Conservation (phyloP, 2,329 filamentous ascomycete species). For the Sporothrix luriei region DNA sequence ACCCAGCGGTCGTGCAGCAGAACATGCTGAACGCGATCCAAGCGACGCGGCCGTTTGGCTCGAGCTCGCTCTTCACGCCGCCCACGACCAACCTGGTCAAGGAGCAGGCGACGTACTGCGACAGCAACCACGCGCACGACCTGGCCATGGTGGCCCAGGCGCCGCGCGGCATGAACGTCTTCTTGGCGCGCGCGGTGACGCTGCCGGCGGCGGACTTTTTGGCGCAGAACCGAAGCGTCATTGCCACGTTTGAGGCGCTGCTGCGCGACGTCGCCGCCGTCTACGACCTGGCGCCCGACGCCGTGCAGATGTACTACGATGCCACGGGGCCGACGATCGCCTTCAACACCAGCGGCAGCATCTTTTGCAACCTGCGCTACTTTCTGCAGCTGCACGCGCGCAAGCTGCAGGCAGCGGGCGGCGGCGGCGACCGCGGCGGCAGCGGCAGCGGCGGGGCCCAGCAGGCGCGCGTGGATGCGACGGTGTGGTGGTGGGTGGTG, state of each 20-base stretch:
- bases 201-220: conserved; percentile 61
- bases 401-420: conserved; percentile 43
- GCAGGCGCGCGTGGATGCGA: conserved; percentile 46
- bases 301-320: conserved; percentile 87
- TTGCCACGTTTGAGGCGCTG: conserved; percentile 70
- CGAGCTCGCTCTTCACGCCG: conserved; percentile 69
- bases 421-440: not conserved
- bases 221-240: conserved; percentile 57
- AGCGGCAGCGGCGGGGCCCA: too few relatives aligned
- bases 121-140: conserved; percentile 72
- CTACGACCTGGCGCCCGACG: conserved; percentile 69
- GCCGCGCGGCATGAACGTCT: conserved; percentile 72
- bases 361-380: conserved; percentile 93
- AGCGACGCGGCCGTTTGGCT: conserved; percentile 75
- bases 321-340: conserved; percentile 78
- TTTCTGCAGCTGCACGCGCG: conserved; percentile 75
- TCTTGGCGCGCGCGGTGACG: conserved; percentile 61
- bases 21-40: conserved; percentile 78
- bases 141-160: conserved; percentile 71
- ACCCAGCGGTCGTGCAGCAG: conserved; percentile 63
- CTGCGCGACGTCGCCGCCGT: conserved; percentile 70
- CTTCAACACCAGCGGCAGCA: conserved; percentile 82
- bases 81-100: conserved; percentile 73
- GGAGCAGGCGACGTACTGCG: conserved; percentile 85
- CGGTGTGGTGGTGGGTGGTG: conserved; percentile 51